Conservation (phyloP, 2,329 filamentous ascomycete genomes). For the Phialocephala subalpina region DNA sequence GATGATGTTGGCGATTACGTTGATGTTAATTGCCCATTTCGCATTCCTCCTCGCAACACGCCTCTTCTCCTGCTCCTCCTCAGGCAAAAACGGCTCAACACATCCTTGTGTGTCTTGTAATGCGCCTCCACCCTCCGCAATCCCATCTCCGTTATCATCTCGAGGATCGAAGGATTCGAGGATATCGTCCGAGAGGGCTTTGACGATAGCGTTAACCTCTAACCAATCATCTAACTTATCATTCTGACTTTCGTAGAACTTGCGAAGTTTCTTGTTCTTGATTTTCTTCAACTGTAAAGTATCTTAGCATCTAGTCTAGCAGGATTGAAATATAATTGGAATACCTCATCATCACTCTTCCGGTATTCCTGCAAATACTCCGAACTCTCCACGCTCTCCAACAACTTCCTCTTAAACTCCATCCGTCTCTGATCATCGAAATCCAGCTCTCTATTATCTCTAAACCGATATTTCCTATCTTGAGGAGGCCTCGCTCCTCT, state of each 20-base stretch:
- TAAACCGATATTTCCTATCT: constrained; percentile 36
- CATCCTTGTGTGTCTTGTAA: constrained; percentile 57
- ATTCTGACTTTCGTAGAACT: constrained; percentile 64
- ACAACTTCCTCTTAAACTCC: constrained; percentile 34
- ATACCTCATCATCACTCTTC: constrained; percentile 34
- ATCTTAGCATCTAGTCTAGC: not conserved
- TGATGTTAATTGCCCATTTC: constrained; percentile 65
- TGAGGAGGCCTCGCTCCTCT: constrained; percentile 17
- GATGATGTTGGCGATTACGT: constrained; percentile 63
- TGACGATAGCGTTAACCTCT: constrained; percentile 65
- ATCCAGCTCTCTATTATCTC: constrained; percentile 31
- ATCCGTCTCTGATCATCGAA: constrained; percentile 35
- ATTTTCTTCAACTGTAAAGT: constrained; percentile 56
- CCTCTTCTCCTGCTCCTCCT: constrained; percentile 59
- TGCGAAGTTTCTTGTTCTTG: constrained; percentile 58
- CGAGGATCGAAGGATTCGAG: constrained; percentile 65
- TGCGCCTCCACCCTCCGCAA: constrained; percentile 59
- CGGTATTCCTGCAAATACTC: constrained; percentile 29
- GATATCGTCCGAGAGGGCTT: constrained; percentile 63
- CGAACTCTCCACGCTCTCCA: constrained; percentile 29
- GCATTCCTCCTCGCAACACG: constrained; percentile 55
- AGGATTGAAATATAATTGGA: not conserved
- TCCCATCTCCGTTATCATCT: constrained; percentile 63
- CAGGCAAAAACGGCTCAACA: constrained; percentile 62
- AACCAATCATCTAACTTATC: constrained; percentile 62